Base-by-base conservation (phyloP, 2,329 filamentous ascomycete genomes). In the Nakataea oryzae region DNA sequence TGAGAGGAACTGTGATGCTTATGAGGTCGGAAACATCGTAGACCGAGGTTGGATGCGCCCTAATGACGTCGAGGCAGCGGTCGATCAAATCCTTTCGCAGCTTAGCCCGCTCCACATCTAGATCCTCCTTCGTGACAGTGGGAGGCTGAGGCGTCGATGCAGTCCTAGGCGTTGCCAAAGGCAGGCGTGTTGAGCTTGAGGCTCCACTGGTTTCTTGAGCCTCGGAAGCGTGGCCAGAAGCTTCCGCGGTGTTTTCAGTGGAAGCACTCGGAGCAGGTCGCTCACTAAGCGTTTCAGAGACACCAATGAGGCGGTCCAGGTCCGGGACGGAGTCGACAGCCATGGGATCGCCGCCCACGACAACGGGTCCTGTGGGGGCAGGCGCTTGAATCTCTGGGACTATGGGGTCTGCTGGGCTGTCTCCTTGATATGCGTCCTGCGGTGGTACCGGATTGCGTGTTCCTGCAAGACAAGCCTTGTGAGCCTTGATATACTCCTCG, bases 1-100 rank as follows among this genome's bases (percentile, higher is more conserved):
- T 71, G 83, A 86, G 70, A 71, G 83, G 67, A 76, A 88, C 84
- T 28, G 91, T 87, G 3, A 88, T 86, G 50, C 84, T 84, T 62
- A 99, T 93, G 26, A 99, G 80, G 69, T 97, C 93, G 0, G 92
- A 86, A 58, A 99, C 80, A 70, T 97, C 93, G 68, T 97, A 95
- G 0, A 95, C 96, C 13, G 93, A 86, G 67, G 90, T 87, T 17
- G 93, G 88, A 68, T 97, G 93, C 50, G 88, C 87, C 71, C 93
- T 89, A 61, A 99, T 86, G 41, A 97, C 86, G 69, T 97, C 93
- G 27, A 99, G 79, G 66, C 90, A 96, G 63, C 91, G 89, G 68
- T 97, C 93, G 63, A 97, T 93, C 62, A 97, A 76, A 62, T 90
- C 87, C 26, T 85, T 80, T 54, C 91, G 85, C 54, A 97, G 79